phyloP scores from a whole-genome alignment of 768 basidiomycete genomes.

The Mycena leptocephala region DNA sequence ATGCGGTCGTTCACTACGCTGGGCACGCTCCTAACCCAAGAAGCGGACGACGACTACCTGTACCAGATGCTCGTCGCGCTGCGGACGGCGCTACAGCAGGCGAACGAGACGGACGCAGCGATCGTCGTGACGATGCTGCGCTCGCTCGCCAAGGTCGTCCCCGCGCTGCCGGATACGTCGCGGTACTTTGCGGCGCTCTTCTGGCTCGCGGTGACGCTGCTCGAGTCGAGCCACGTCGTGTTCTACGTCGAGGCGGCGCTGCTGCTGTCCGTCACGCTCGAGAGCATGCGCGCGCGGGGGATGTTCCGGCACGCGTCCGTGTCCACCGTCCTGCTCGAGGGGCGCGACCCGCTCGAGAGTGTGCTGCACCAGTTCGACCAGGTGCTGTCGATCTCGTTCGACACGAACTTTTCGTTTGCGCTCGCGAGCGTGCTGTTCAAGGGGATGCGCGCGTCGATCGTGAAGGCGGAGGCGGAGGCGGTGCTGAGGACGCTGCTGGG shows the following conservation, averaged over 20 bases:
- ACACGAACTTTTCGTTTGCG: slow-evolving; percentile 85
- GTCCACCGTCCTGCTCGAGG: slow-evolving; percentile 72
- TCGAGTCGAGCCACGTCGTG: slow-evolving; percentile 84
- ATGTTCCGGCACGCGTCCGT: slow-evolving; percentile 71
- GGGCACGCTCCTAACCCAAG: slow-evolving; percentile 85
- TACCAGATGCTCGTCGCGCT: slow-evolving; percentile 97
- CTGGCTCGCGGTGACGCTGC: slow-evolving; percentile 90
- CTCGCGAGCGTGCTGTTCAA: slow-evolving; percentile 90
- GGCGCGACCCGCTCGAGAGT: slow-evolving; percentile 76
- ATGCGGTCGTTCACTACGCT: slow-evolving; percentile 89
- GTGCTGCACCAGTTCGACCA: slow-evolving; percentile 82
- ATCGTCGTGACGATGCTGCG: slow-evolving; percentile 92
- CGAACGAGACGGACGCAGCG: slow-evolving; percentile 78
- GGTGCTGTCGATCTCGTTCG: slow-evolving; percentile 83
- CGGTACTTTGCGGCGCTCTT: slow-evolving; percentile 86
- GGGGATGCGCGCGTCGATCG: slow-evolving; percentile 80
- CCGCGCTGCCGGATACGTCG: slow-evolving; percentile 77
- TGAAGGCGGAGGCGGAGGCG: slow-evolving; percentile 74
- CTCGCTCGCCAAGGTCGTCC: slow-evolving; percentile 85
- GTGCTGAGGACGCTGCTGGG: slow-evolving; percentile 76
- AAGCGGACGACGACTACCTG: slow-evolving; percentile 93
- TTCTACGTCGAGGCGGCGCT: slow-evolving; percentile 80
- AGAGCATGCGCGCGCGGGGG: slow-evolving; percentile 74
- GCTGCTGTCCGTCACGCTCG: slow-evolving; percentile 77
- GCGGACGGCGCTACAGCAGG: slow-evolving; percentile 76